Evolutionary conservation across 352 stramenopile species (phyloP).

Genomic region (Aphanomyces stellatus): DNA sequence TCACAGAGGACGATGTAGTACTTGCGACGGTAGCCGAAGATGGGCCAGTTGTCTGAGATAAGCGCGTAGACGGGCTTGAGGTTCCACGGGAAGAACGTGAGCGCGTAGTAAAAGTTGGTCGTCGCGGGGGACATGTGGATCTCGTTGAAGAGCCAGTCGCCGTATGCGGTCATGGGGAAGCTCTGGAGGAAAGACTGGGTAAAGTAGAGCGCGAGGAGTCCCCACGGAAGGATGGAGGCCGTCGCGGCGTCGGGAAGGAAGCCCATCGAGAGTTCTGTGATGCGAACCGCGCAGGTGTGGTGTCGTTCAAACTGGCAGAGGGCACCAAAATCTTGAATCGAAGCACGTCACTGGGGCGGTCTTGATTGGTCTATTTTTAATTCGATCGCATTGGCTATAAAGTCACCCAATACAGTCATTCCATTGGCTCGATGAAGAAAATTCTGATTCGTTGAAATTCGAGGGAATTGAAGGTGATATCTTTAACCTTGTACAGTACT

Average conservation of each 20-base stretch:
- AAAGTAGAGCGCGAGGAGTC: conserved; percentile 69
- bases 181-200: conserved; percentile 65
- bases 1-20: conserved; percentile 75
- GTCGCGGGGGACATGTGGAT: conserved; percentile 70
- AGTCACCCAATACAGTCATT: no score
- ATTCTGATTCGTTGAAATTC: no score
- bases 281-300: neutral
- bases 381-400: no score
- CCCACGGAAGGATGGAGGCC: conserved; percentile 28
- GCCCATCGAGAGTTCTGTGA: neutral
- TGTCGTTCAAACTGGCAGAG: no score
- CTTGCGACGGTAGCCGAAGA: conserved; percentile 72
- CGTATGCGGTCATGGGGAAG: conserved; percentile 73
- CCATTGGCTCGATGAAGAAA: no score
- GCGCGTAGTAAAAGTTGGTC: conserved; percentile 71
- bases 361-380: neutral
- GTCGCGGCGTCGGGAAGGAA: neutral
- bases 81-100: conserved; percentile 81
- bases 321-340: no score
- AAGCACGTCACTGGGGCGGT: neutral
- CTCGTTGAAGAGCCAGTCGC: conserved; percentile 63
- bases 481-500: no score
- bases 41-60: conserved; percentile 61
- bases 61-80: conserved; percentile 76
- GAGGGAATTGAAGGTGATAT: no score